phyloP scores from a whole-genome alignment of 768 basidiomycete species.

The Hortiboletus flavorubellus region DNA sequence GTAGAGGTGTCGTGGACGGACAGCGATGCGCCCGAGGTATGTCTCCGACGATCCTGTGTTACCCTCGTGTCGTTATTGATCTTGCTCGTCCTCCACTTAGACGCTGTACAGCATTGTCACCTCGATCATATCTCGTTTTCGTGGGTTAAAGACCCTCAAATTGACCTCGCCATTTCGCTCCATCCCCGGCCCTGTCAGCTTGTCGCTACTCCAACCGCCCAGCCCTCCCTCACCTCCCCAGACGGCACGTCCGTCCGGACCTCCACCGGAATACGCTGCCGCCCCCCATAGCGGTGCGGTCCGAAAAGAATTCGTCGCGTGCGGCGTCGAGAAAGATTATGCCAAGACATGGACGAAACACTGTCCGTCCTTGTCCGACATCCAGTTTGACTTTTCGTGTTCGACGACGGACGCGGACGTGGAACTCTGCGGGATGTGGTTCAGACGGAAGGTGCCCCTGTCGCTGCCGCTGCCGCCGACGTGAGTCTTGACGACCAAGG shows the following conservation, averaged over 20 bases:
- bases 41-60: background rate
- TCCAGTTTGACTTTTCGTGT: slow-evolving; percentile 31
- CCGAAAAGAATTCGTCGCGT: slow-evolving; percentile 29
- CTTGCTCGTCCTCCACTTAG: background rate
- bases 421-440: slow-evolving; percentile 32
- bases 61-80: background rate
- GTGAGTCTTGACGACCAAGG: background rate
- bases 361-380: slow-evolving; percentile 26
- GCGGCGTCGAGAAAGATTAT: slow-evolving; percentile 23
- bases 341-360: slow-evolving; percentile 29
- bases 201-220: background rate
- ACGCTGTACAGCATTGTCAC: slow-evolving; percentile 30
- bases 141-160: slow-evolving; percentile 27
- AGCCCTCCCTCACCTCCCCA: slow-evolving; percentile 9
- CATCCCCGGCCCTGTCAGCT: slow-evolving; percentile 2
- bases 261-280: background rate
- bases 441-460: slow-evolving; percentile 20
- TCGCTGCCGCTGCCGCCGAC: background rate
- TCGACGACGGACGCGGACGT: slow-evolving; percentile 24
- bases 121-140: slow-evolving; percentile 31
- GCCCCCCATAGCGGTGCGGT: background rate
- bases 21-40: slow-evolving; percentile 29
- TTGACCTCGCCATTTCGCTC: slow-evolving; percentile 32
- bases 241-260: background rate
- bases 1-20: slow-evolving; percentile 29